A percentile compares a stretch with the other conserved stretches of the same genome.
These are phyloP conservation scores for Rhynchospora breviuscula DNA, from an alignment of 176 grass and related monocot genomes.

Conservation along the genomic window DNA sequence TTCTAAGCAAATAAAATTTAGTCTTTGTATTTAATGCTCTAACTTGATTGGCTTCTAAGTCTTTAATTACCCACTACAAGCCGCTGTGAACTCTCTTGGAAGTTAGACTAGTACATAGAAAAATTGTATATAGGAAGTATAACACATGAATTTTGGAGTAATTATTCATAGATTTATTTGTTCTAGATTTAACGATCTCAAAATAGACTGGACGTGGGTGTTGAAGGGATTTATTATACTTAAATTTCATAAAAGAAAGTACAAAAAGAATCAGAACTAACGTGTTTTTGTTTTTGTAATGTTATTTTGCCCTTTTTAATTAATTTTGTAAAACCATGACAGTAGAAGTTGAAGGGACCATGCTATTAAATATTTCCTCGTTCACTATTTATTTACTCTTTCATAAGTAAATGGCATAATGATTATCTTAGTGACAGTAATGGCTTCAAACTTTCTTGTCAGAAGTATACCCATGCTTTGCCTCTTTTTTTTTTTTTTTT, in stretches of 20 bases:
- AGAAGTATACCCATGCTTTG: not conserved
- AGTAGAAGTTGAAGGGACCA: not conserved
- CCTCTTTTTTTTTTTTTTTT: too few relatives aligned
- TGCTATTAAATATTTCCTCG: not conserved
- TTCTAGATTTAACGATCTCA: not conserved
- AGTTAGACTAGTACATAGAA: not conserved
- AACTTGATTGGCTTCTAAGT: not conserved
- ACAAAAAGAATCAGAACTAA: not conserved
- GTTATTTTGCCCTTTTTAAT: not conserved
- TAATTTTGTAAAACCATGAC: not conserved
- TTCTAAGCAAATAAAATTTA: not conserved
- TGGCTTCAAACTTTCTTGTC: not conserved
- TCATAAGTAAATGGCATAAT: not conserved
- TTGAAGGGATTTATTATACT: not conserved
- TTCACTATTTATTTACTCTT: not conserved
- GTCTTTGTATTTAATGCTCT: not conserved
- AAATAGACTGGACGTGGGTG: not conserved
- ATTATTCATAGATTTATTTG: not conserved
- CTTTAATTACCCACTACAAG: not conserved
- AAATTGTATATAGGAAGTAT: not conserved
- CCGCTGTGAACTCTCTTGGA: not conserved
- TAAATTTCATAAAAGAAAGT: not conserved
- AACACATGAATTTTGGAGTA: not conserved
- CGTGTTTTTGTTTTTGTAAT: not conserved
- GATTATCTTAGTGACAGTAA: not conserved